A percentile compares a stretch with the other conserved stretches of the same genome.
Conservation (phyloP, 495 filamentous ascomycete species). For the Talaromyces stipitatus region DNA sequence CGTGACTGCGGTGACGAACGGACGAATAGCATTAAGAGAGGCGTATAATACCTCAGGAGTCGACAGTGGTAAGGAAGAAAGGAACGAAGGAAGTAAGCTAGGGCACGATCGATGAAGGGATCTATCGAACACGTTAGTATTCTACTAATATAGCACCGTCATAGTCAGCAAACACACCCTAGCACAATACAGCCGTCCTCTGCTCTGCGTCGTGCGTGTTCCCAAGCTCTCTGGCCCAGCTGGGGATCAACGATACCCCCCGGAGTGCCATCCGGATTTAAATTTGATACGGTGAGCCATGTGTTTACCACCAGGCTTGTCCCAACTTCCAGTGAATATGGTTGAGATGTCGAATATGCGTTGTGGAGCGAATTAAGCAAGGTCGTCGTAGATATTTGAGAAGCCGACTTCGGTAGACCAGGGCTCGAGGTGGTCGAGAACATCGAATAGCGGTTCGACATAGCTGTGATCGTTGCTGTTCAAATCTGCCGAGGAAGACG, state of each 20-base stretch:
- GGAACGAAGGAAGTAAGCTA: constrained; percentile 73
- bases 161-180: constrained; percentile 48
- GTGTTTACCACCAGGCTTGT: constrained; percentile 93
- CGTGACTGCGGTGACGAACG: constrained; percentile 81
- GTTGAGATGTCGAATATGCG: constrained; percentile 70
- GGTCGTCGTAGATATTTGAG: constrained; percentile 85
- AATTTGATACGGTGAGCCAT: constrained; percentile 72
- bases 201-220: constrained; percentile 88
- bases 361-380: constrained; percentile 88
- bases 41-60: constrained; percentile 67
- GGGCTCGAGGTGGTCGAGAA: constrained; percentile 69
- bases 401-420: constrained; percentile 54
- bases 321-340: constrained; percentile 81
- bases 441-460: constrained; percentile 79
- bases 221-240: constrained; percentile 81
- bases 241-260: constrained; percentile 77
- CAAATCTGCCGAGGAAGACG: not conserved
- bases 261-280: constrained; percentile 53
- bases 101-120: constrained; percentile 85
- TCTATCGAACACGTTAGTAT: constrained; percentile 36
- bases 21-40: constrained; percentile 68
- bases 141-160: constrained; percentile 4
- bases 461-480: constrained; percentile 22
- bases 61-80: constrained; percentile 68
- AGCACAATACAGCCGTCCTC: constrained; percentile 93